Conservation (phyloP, 78 protist genomes). For the Protostelium mycophagum region DNA sequence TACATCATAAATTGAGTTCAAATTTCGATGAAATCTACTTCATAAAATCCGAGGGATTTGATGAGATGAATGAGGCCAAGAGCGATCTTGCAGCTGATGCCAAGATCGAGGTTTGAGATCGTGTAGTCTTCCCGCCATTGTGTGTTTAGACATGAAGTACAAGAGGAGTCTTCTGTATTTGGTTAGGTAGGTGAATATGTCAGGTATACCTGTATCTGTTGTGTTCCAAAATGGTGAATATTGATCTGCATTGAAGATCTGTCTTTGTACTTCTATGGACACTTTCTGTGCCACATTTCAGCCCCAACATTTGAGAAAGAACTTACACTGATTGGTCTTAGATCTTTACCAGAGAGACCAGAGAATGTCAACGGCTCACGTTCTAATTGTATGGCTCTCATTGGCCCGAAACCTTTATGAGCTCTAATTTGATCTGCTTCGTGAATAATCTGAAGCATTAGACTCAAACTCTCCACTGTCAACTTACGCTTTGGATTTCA, state of each 20-base stretch:
- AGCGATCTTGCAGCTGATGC: neutral
- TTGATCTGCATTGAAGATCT: neutral
- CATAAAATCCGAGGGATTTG: neutral
- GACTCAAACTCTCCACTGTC: neutral
- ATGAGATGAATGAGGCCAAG: neutral
- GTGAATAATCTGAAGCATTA: neutral
- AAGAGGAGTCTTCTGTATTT: too few relatives aligned
- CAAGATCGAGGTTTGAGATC: neutral
- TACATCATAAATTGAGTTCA: neutral
- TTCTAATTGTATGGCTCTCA: neutral
- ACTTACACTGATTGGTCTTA: too few relatives aligned
- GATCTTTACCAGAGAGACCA: too few relatives aligned
- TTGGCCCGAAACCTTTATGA: neutral
- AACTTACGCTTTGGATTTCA: neutral
- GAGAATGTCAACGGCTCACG: neutral
- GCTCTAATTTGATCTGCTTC: neutral
- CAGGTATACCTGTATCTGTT: neutral
- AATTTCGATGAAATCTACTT: neutral
- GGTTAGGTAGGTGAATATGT: neutral
- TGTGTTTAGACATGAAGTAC: neutral
- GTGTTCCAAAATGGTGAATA: neutral
- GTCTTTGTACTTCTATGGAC: neutral
- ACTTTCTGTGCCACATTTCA: too few relatives aligned
- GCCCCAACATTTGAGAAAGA: too few relatives aligned
- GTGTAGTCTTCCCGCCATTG: neutral